Percentiles rank a stretch among this genome's conserved stretches.
Evolutionary conservation across 2,329 filamentous ascomycete species (phyloP).

Genomic region (Cladosporium phlei): DNA sequence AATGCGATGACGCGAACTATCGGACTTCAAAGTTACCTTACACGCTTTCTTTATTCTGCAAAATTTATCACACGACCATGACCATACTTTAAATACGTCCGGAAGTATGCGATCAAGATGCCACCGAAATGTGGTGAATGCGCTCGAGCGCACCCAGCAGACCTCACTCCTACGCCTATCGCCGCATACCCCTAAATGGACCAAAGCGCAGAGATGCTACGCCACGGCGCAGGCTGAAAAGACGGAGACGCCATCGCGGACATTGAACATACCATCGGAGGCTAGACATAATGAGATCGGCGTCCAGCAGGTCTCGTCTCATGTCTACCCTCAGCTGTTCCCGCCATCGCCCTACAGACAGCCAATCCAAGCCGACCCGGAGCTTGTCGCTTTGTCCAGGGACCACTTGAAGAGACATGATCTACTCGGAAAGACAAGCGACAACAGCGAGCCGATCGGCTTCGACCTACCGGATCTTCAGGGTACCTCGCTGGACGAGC

Average conservation of each 20-base stretch:
- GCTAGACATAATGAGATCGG: slow-evolving; percentile 87
- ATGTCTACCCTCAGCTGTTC: slow-evolving; percentile 82
- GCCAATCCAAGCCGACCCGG: slow-evolving; percentile 63
- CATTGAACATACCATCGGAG: slow-evolving; percentile 37
- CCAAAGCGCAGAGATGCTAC: slow-evolving; percentile 24
- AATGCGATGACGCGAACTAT: slow-evolving; percentile 3
- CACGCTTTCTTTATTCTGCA: not conserved
- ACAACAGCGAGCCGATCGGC: slow-evolving; percentile 65
- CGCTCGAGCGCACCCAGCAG: slow-evolving; percentile 33
- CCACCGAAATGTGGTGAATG: slow-evolving; percentile 26
- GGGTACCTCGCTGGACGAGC: slow-evolving; percentile 80
- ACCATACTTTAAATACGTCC: not conserved
- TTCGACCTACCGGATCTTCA: slow-evolving; percentile 81
- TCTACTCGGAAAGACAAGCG: slow-evolving; percentile 83
- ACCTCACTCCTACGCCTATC: slow-evolving; percentile 32
- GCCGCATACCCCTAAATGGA: slow-evolving; percentile 25
- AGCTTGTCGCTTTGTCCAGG: slow-evolving; percentile 73
- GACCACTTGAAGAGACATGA: slow-evolving; percentile 83
- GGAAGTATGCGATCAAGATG: slow-evolving; percentile 31
- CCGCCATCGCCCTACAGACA: slow-evolving; percentile 46
- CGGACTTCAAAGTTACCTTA: no score
- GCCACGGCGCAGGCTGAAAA: slow-evolving; percentile 19
- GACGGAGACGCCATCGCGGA: slow-evolving; percentile 24
- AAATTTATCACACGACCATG: not conserved
- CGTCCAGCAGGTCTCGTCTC: slow-evolving; percentile 83